A percentile compares a stretch with the other conserved stretches of the same genome.
Evolutionary conservation across 805 yeast genomes (phyloP).

Genomic region (Zygosaccharomyces kombuchaensis): DNA sequence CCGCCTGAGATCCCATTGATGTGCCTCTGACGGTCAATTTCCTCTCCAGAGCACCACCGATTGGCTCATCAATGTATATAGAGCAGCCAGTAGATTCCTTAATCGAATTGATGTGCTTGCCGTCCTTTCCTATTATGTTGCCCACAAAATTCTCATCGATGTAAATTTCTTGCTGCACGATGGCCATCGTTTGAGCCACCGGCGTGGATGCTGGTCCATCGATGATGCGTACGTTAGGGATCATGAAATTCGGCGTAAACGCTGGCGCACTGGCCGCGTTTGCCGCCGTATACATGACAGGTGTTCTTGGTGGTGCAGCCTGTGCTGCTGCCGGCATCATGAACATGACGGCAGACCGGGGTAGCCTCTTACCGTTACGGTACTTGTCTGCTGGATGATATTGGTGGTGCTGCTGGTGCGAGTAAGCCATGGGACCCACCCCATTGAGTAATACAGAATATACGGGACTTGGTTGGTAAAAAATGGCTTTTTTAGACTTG

Average conservation of each 20-base stretch:
- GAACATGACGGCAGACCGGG: slow-evolving; percentile 13
- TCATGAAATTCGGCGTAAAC: slow-evolving; percentile 25
- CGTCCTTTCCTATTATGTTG: slow-evolving; percentile 80
- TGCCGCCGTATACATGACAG: slow-evolving; percentile 25
- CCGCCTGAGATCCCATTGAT: slow-evolving; percentile 63
- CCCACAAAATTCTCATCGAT: slow-evolving; percentile 81
- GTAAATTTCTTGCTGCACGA: slow-evolving; percentile 58
- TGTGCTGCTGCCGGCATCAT: slow-evolving; percentile 13
- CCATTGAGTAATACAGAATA: slow-evolving; percentile 26
- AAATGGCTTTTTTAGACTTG: slow-evolving; percentile 42
- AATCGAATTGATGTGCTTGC: slow-evolving; percentile 73
- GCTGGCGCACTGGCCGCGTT: slow-evolving; percentile 27
- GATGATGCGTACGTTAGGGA: slow-evolving; percentile 27
- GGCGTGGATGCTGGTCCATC: slow-evolving; percentile 19
- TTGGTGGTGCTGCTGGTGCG: slow-evolving; percentile 29
- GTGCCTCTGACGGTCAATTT: slow-evolving; percentile 66
- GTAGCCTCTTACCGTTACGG: slow-evolving; percentile 18
- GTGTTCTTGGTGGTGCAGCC: slow-evolving; percentile 6
- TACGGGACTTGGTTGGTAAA: slow-evolving; percentile 32
- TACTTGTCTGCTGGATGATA: slow-evolving; percentile 27
- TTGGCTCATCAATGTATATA: slow-evolving; percentile 61
- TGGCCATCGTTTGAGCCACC: slow-evolving; percentile 42
- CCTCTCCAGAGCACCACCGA: slow-evolving; percentile 53
- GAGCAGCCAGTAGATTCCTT: slow-evolving; percentile 71
- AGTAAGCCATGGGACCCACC: slow-evolving; percentile 13